These are phyloP conservation scores for Globisporangium emineosum DNA, from an alignment of 352 stramenopile genomes.

Conservation along the genomic window DNA sequence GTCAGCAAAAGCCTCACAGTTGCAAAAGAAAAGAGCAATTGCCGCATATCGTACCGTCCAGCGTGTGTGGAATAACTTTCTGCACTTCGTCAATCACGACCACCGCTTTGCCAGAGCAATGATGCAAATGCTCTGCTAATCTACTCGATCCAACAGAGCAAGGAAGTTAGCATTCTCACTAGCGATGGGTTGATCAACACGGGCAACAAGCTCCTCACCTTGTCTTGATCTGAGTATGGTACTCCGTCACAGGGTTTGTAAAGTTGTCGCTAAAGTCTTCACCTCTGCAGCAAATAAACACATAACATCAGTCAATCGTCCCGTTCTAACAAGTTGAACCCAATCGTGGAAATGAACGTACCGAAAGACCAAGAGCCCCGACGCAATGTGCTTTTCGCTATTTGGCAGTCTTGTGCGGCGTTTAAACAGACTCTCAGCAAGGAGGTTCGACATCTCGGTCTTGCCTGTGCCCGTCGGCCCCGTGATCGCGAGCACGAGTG, in stretches of 20 bases:
- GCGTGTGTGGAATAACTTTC: constrained; percentile 87
- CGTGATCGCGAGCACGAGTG: constrained; percentile 88
- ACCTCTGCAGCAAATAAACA: constrained; percentile 34
- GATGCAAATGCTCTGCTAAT: constrained; percentile 74
- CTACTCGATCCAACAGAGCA: constrained; percentile 18
- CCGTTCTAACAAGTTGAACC: neutral
- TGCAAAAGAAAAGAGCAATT: neutral
- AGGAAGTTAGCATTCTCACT: neutral
- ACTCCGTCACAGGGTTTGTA: constrained; percentile 75
- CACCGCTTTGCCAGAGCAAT: constrained; percentile 84
- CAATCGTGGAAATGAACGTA: constrained; percentile 14
- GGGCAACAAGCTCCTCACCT: constrained; percentile 28
- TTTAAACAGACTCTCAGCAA: constrained; percentile 84
- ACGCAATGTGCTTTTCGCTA: constrained; percentile 63
- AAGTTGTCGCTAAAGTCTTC: constrained; percentile 87
- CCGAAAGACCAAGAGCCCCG: constrained; percentile 79
- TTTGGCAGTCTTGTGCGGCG: constrained; percentile 67
- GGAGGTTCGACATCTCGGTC: constrained; percentile 85
- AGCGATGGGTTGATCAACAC: neutral
- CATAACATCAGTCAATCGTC: neutral
- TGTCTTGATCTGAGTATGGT: constrained; percentile 86
- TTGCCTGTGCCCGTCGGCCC: constrained; percentile 89
- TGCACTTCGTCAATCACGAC: constrained; percentile 92
- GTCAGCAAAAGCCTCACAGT: neutral
- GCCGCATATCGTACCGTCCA: constrained; percentile 52